Evolutionary conservation across 192 early-diverging fungal genomes (phyloP).

Genomic region (Rhizophagus sp.): DNA sequence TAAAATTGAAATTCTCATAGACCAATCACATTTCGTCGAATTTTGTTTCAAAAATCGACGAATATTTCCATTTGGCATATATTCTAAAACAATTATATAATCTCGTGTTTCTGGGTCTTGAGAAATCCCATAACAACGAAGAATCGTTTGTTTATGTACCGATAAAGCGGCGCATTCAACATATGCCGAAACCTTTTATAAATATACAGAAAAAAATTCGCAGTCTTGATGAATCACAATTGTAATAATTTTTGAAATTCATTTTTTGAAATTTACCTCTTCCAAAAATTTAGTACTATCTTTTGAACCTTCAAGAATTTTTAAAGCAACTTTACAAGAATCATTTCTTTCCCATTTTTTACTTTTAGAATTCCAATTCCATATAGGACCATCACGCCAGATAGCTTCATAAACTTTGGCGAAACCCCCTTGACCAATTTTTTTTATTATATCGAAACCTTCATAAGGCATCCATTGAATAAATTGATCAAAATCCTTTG

Average conservation of each 20-base stretch:
- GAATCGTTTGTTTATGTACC: background rate
- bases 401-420: background rate
- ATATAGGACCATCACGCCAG: background rate
- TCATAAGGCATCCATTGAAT: constrained; percentile 1
- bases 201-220: background rate
- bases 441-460: background rate
- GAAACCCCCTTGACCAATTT: background rate
- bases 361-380: background rate
- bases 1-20: background rate
- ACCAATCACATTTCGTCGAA: background rate
- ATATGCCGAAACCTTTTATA: background rate
- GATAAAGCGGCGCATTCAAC: background rate
- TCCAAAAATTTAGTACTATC: background rate
- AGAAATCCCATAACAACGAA: constrained; percentile 35
- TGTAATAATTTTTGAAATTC: no score
- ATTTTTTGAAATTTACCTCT: background rate
- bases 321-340: background rate
- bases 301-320: background rate
- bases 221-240: no score
- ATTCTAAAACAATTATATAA: constrained; percentile 42
- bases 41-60: background rate
- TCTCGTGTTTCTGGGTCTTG: constrained; percentile 38
- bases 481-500: background rate
- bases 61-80: constrained; percentile 25
- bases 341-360: background rate